Evolutionary conservation across 2,329 filamentous ascomycete genomes (phyloP).

Genomic region (Nothophaeocryptopus gaeumannii): DNA sequence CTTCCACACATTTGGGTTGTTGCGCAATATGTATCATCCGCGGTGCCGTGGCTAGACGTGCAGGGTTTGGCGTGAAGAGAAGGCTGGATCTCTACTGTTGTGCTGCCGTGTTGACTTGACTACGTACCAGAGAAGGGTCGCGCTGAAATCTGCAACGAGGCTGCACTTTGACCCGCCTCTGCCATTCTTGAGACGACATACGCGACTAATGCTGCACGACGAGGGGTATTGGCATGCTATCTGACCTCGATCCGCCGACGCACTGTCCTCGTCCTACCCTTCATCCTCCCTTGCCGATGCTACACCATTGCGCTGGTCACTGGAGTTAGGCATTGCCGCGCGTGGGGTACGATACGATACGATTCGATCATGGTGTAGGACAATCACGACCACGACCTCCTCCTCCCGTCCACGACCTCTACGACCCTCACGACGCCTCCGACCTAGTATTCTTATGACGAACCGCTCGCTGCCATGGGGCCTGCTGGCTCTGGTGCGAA

Average conservation of each 20-base stretch:
- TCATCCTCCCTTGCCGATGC: neutral
- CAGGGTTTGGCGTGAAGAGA: slow-evolving; percentile 4
- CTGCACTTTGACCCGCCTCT: slow-evolving; percentile 8
- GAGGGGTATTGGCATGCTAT: slow-evolving; percentile 1
- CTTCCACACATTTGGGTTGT: slow-evolving; percentile 6
- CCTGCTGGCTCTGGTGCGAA: slow-evolving; percentile 28
- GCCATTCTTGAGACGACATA: slow-evolving; percentile 8
- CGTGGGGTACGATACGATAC: neutral
- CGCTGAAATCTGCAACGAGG: neutral
- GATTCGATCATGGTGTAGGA: slow-evolving; percentile 17
- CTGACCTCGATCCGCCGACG: slow-evolving; percentile 1
- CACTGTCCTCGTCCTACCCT: slow-evolving; percentile 9
- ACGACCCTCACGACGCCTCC: slow-evolving; percentile 9
- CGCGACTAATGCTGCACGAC: neutral
- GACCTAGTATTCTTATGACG: slow-evolving; percentile 20
- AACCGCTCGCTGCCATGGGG: slow-evolving; percentile 16
- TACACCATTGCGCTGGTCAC: neutral
- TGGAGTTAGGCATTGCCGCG: neutral
- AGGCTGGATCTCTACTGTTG: slow-evolving; percentile 3
- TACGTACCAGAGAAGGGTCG: neutral
- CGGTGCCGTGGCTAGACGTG: neutral
- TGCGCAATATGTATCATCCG: slow-evolving; percentile 1
- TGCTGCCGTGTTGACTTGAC: neutral
- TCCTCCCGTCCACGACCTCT: slow-evolving; percentile 6
- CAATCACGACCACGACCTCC: slow-evolving; percentile 3